Conservation (phyloP, 768 basidiomycete species). For the Clathrus columnatus region DNA sequence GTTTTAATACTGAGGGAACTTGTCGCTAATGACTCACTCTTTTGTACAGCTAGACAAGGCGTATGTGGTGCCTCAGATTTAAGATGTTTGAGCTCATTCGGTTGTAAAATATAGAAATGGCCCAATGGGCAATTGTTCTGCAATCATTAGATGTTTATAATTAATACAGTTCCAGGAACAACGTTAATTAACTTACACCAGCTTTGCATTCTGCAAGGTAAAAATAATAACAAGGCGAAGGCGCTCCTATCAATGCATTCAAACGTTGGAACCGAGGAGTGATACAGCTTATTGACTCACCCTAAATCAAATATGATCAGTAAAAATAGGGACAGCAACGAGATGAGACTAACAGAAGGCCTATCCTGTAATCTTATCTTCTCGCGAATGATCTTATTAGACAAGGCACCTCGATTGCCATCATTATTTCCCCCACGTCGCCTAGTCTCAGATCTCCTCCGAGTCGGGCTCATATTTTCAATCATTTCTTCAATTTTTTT, state of each 20-base stretch:
- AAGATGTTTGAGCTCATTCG: background rate
- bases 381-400: too few species aligned
- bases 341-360: too few species aligned
- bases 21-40: background rate
- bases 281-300: background rate
- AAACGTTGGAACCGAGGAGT: background rate
- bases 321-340: too few species aligned
- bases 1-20: background rate
- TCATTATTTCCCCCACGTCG: too few species aligned
- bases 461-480: too few species aligned
- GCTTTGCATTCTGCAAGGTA: background rate
- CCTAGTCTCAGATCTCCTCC: too few species aligned
- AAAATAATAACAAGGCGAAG: background rate
- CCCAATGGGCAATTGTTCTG: background rate
- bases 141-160: background rate
- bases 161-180: background rate
- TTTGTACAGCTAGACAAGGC: background rate
- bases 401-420: too few species aligned
- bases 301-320: background rate
- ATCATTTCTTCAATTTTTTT: too few species aligned
- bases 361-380: too few species aligned
- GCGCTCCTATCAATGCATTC: background rate
- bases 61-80: background rate
- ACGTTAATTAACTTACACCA: background rate
- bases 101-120: background rate